Percentiles rank a stretch among this genome's conserved stretches.
Conservation (phyloP, 768 basidiomycete species). For the Auriculariales sp. region DNA sequence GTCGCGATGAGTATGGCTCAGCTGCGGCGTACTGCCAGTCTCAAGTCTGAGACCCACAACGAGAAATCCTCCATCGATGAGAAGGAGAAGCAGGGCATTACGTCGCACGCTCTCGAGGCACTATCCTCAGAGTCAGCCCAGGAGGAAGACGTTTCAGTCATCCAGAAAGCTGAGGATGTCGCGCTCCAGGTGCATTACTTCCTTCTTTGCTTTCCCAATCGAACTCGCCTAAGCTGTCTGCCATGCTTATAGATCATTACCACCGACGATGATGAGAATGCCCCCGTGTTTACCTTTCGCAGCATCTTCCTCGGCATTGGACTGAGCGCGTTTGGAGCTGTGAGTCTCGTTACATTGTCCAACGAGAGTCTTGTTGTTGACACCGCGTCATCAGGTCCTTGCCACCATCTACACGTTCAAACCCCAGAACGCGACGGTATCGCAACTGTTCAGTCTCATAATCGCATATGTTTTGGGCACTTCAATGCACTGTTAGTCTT, state of each 20-base stretch:
- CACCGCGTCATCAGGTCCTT: conserved; percentile 10
- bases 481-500: conserved; percentile 28
- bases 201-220: not conserved
- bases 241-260: conserved; percentile 25
- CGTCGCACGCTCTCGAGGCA: too few relatives aligned
- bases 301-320: conserved; percentile 33
- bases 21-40: too few relatives aligned
- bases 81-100: too few relatives aligned
- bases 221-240: not conserved
- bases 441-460: conserved; percentile 40
- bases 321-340: conserved; percentile 32
- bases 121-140: too few relatives aligned
- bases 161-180: conserved; percentile 30
- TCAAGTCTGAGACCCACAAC: too few relatives aligned
- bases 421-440: conserved; percentile 35
- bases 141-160: conserved; percentile 16
- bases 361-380: not conserved
- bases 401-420: conserved; percentile 23
- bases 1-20: too few relatives aligned
- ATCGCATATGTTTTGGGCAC: conserved; percentile 40
- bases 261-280: conserved; percentile 31
- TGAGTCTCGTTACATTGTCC: conserved; percentile 7
- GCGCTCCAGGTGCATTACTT: conserved; percentile 21
- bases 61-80: too few relatives aligned
- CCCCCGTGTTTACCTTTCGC: conserved; percentile 35